Percentiles rank a stretch among this genome's conserved stretches.
Evolutionary conservation across 2,329 filamentous ascomycete species (phyloP).

Genomic region (Colletotrichum acutatum): DNA sequence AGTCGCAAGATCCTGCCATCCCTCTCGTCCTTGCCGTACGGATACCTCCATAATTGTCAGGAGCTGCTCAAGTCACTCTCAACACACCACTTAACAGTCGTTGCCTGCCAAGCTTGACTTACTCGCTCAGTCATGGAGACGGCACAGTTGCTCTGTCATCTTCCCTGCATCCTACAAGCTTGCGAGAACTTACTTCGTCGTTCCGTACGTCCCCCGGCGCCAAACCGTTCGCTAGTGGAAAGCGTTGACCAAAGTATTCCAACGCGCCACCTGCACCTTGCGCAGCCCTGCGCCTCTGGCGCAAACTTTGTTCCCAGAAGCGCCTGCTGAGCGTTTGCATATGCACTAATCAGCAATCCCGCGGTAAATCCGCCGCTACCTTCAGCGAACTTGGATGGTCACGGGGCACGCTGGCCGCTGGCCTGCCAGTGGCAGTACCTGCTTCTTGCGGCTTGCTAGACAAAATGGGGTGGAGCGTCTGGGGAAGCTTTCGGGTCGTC

Average conservation of each 20-base stretch:
- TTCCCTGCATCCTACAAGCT: neutral
- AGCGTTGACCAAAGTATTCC: neutral
- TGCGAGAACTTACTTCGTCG: slow-evolving; percentile 1
- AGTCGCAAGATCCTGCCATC: neutral
- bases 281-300: neutral
- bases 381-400: neutral
- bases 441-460: neutral
- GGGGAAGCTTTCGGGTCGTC: slow-evolving; percentile 29
- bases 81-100: neutral
- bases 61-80: neutral
- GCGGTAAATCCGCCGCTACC: neutral
- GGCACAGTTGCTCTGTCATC: neutral
- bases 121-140: neutral
- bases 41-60: neutral
- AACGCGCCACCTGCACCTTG: neutral
- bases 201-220: slow-evolving; percentile 17
- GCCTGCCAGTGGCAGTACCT: neutral
- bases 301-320: neutral
- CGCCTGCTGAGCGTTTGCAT: neutral
- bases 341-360: neutral
- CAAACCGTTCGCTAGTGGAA: slow-evolving; percentile 6
- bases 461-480: slow-evolving; percentile 1
- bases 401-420: neutral
- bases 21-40: neutral
- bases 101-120: neutral